Base-by-base conservation (phyloP, 257 asterid species). In the Solanum microdontum region DNA sequence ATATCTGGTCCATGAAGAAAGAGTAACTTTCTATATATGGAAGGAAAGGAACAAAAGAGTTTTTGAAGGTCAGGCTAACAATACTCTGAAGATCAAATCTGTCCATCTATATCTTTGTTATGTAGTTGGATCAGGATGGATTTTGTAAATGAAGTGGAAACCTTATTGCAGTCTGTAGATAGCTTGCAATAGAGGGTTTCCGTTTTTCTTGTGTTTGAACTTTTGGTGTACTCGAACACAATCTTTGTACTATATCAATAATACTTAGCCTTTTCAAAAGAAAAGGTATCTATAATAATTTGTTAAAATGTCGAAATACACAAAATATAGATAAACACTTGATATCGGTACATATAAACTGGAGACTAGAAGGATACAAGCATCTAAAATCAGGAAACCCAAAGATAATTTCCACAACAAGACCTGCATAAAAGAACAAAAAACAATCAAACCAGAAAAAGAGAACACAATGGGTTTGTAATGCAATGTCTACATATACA, bases 301-400 rank as follows among this genome's bases (percentile, higher is more conserved):
- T 39, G 36, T 6, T 13, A 28, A 58, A 80, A 64, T 55, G 19
- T 5, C 13, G 8, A 32, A 69, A 68, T 19, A 28, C 88, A 39
- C 5, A 45, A 30, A 79, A 17, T 5, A 19, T 17, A 48, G 40
- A 82, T 28, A 28, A 28, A 28, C 39, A 19, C 43, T 45, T 28
- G 68, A 45, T 43, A 45, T 28, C 0, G 39, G 69, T 48, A 15
- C 21, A 15, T 17, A 82, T 48, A 39, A 82, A 51, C 19, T 30
- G 7, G 70, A 30, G 21, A 80, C 26, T 23, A 82, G 73, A 87
- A 36, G 98, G 99, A 96, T 96, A 96, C 99, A 96, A 88, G 94
- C 79, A 91, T 96, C 99, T 89, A 96, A 88, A 45, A 92, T 32
- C 45, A 93, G 89, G 84, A 89, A 94, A 3, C 88, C 94, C 84